Evolutionary conservation across 176 grass and related monocot species (phyloP), one percentile per base, ranked within the genome.

Genomic region (Thalia dealbata): DNA sequence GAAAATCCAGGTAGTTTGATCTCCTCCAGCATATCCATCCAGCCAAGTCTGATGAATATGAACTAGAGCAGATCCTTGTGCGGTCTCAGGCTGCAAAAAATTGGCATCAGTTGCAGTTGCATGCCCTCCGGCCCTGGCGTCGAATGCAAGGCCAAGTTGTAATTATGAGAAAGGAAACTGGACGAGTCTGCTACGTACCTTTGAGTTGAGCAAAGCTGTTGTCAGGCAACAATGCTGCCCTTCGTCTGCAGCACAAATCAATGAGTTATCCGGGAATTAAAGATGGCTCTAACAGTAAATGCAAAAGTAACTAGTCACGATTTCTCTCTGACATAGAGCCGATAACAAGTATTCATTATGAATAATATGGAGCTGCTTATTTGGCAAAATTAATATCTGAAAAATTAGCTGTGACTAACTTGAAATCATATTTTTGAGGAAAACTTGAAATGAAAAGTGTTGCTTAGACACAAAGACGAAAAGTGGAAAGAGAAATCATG

Each of bases 131-230:
- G 32, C 3, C 32, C 32, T 1, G 32, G 3, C 32, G 27, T 30
- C 27, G 19, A 32, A 65, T 65, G 29, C 14, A 1, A 69, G 30
- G 38, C 21, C 30, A 23, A 12, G n/a, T 50, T 71, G 27, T 10
- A 71, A 27, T 38, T 2, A 38, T 38, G 7, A 52, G 23, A 72
- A 28, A 52, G 15, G 28, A 14, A 52, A 18, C 10, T 50, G 10
- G 28, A 3, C 12, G 2, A 24, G 19, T 45, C 18, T 11, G 18
- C 44, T 88, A 38, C 32, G 32, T 38, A 99, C 95, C 90, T 91
- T 91, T 27, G 76, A 65, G 76, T 78, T 83, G 45, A 99, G 78
- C 8, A 83, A 62, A 83, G 91, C 72, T 48, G 81, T 91, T 60
- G 85, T 88, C 25, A 77, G 25, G 84, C 85, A 85, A 76, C 90